Base-by-base conservation (phyloP, 2,329 filamentous ascomycete species). In the Botrytis cinerea region DNA sequence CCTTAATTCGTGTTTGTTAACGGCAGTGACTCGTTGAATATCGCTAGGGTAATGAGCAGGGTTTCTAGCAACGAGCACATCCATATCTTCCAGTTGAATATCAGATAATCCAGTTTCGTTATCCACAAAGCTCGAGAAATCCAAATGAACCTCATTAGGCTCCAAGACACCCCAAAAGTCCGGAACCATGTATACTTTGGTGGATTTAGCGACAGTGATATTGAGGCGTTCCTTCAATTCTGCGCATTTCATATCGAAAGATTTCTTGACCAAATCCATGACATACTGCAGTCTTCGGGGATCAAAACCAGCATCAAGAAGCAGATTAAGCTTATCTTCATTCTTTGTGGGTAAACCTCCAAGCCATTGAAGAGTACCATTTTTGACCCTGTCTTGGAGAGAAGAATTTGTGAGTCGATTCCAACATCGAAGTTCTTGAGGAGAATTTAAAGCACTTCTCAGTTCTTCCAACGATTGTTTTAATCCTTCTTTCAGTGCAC, bases 31-130 rank as follows among this genome's bases (percentile, higher is more conserved):
- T 72, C 87, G 91, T 78, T 95, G 93, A 0, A 95, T 89, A 75
- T 96, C 93, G 43, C 90, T 93, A 0, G 86, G 84, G 35, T 91
- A 88, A 78, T 93, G 88, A 0, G 92, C 90, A 0, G 93, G 93
- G 1, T 90, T 88, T 32, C 93, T 86, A 0, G 90, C 89, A 0
- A 95, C 90, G 0, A 95, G 83, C 0, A 93, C 82, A 22, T 93
- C 87, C 25, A 85, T 83, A 0, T 85, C 85, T 54, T 90, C 83
- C 1, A 93, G 80, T 9, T 86, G 79, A 0, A 85, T 86, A 59
- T 87, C 88, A 0, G 83, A 86, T 51, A 88, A 86, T 0, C 85
- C 85, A 1, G 87, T 87, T 0, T 83, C 81, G 1, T 88, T 84
- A 72, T 89, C 86, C 0, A 81, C 77, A 74, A 93, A 92, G 16